Percentiles rank a stretch among this genome's conserved stretches.
These are phyloP conservation scores for Cubamyces lactineus DNA, from an alignment of 768 basidiomycete genomes.

Conservation along the genomic window DNA sequence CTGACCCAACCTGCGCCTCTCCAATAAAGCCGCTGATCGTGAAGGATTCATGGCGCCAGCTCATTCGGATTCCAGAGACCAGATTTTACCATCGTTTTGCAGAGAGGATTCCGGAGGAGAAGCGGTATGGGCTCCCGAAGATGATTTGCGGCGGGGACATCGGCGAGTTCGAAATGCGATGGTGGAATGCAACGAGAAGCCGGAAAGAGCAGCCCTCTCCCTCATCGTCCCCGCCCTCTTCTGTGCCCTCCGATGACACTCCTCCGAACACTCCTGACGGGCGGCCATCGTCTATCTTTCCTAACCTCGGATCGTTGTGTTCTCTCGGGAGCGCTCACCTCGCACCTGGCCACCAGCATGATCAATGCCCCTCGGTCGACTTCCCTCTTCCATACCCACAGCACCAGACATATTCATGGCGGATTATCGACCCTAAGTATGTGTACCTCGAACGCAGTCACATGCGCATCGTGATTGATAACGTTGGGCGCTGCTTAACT, in stretches of 20 bases:
- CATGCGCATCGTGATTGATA: constrained; percentile 14
- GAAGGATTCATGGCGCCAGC: constrained; percentile 24
- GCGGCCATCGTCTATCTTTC: neutral
- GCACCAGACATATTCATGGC: constrained; percentile 17
- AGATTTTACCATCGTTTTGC: constrained; percentile 4
- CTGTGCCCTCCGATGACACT: too few relatives aligned
- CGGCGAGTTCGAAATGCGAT: neutral
- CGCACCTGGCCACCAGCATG: neutral
- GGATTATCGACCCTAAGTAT: neutral
- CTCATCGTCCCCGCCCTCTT: neutral
- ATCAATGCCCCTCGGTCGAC: neutral
- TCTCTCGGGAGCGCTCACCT: neutral
- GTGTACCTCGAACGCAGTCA: constrained; percentile 14
- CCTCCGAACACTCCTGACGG: too few relatives aligned
- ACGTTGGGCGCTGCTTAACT: constrained; percentile 7
- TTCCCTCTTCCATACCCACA: constrained; percentile 3
- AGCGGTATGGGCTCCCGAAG: neutral
- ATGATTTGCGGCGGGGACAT: constrained; percentile 14
- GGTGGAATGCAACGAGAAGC: constrained; percentile 1
- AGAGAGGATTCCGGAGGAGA: neutral
- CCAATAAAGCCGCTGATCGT: constrained; percentile 3
- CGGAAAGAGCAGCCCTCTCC: neutral
- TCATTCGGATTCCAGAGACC: constrained; percentile 7
- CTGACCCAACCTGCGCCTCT: neutral
- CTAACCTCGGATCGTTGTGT: neutral